Evolutionary conservation across 208 protist genomes (phyloP).

Genomic region (Herpetomonas muscarum): DNA sequence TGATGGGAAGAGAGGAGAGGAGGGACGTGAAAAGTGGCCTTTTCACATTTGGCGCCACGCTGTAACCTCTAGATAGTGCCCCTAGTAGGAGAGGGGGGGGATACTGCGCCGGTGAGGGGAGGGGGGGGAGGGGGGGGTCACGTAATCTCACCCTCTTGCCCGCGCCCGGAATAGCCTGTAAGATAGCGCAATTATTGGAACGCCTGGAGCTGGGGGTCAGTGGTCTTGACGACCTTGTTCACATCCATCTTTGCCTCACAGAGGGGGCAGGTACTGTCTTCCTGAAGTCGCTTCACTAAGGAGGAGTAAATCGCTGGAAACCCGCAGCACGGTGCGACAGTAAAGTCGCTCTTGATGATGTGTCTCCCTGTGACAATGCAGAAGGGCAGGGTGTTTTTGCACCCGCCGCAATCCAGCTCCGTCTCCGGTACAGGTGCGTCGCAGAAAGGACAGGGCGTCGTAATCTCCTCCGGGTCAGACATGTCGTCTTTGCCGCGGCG

Average conservation of each 20-base stretch:
- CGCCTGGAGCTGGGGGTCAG: slow-evolving; percentile 60
- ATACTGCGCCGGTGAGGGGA: too few relatives aligned
- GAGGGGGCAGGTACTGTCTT: slow-evolving; percentile 74
- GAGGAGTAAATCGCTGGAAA: slow-evolving; percentile 87
- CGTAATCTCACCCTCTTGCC: too few relatives aligned
- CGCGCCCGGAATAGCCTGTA: too few relatives aligned
- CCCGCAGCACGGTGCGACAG: slow-evolving; percentile 84
- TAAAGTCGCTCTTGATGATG: slow-evolving; percentile 87
- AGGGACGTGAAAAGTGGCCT: too few relatives aligned
- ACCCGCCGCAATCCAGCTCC: slow-evolving; percentile 92
- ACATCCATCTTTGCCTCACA: slow-evolving; percentile 78
- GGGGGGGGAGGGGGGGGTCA: too few relatives aligned
- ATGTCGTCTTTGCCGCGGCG: slow-evolving; percentile 81
- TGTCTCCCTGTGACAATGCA: slow-evolving; percentile 95
- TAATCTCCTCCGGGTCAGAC: slow-evolving; percentile 67
- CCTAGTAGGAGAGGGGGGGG: too few relatives aligned
- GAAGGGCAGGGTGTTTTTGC: slow-evolving; percentile 94
- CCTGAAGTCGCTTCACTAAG: slow-evolving; percentile 63
- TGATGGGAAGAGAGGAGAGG: too few relatives aligned
- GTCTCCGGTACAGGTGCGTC: slow-evolving; percentile 77
- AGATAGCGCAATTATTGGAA: too few relatives aligned
- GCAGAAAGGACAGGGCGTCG: slow-evolving; percentile 93
- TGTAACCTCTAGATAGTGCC: too few relatives aligned
- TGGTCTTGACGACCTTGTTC: slow-evolving; percentile 64
- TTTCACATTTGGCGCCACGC: too few relatives aligned